Evolutionary conservation across 169 alveolate species (phyloP), one percentile per base, ranked within the genome.

Genomic region (Eimeria maxima): DNA sequence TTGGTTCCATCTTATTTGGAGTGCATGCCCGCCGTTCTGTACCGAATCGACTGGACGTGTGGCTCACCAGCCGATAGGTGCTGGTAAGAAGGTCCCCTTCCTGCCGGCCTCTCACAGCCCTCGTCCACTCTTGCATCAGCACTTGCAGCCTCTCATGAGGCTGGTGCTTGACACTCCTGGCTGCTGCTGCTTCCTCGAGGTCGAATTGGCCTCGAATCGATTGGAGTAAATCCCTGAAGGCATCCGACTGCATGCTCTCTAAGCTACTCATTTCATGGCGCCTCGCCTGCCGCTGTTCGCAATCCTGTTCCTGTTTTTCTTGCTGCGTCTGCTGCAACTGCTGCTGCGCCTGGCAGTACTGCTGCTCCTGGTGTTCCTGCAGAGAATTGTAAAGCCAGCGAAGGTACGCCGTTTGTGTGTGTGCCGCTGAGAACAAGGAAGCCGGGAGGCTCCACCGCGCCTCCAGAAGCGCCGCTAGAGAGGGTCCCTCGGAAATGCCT

Each of bases 391-490:
- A 29, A 18, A 86, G 93, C 93, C 93, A 86, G 74, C 74, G 80
- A 42, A 86, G 47, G 42, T 60, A 86, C 63, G 42, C 78, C 60
- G 63, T 38, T 13, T 86, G 93, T 1, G 93, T 86, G 38, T 57
- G 73, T 13, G 42, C 78, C 29, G 93, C 93, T 33, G 93, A 45
- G 7, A 86, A 47, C 78, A 86, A 29, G 8, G 93, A 53, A n/a
- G 24, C 78, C 55, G 93, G 93, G 44, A 86, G 53, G 78, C 93
- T 80, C 93, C 93, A 86, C 78, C 93, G 47, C 18, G 80, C 93
- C 60, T 86, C 93, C 57, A 86, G n/a, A 13, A 86, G 38, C 4
- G 63, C 93, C 3, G 60, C 93, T 38, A 86, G 78, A 33, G 90
- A 27, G 50, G 93, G 93, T 27, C 93, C 93, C 67, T 29, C 18